Conservation (phyloP, 495 filamentous ascomycete genomes). For the Podospora pseudopauciseta region DNA sequence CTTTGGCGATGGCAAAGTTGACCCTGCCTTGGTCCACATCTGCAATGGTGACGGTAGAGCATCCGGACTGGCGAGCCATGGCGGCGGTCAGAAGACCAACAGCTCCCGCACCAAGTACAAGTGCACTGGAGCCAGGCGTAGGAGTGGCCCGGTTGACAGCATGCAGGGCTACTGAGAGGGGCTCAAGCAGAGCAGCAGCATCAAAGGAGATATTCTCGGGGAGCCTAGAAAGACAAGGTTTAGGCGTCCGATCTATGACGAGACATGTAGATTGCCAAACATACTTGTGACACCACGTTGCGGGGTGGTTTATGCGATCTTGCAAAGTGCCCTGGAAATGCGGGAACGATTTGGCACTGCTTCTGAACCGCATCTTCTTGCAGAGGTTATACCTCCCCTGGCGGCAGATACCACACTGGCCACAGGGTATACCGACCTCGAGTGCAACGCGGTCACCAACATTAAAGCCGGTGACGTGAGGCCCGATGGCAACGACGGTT, state of each 20-base stretch:
- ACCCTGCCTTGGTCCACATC: slow-evolving; percentile 80
- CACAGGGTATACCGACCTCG: slow-evolving; percentile 81
- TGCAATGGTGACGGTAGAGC: slow-evolving; percentile 66
- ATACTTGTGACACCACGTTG: slow-evolving; percentile 69
- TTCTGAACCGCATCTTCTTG: slow-evolving; percentile 74
- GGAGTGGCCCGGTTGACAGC: slow-evolving; percentile 61
- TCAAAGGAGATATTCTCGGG: slow-evolving; percentile 68
- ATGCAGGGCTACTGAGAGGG: slow-evolving; percentile 81
- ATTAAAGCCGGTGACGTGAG: slow-evolving; percentile 48
- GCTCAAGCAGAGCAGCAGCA: slow-evolving; percentile 78
- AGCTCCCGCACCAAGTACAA: slow-evolving; percentile 84
- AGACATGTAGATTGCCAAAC: slow-evolving; percentile 15
- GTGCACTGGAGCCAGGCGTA: slow-evolving; percentile 54
- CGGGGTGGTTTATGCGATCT: slow-evolving; percentile 83
- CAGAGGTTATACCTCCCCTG: slow-evolving; percentile 88
- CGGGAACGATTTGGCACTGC: slow-evolving; percentile 76
- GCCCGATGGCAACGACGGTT: slow-evolving; percentile 61
- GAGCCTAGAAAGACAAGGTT: slow-evolving; percentile 45
- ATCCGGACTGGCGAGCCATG: slow-evolving; percentile 64
- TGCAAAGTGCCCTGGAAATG: slow-evolving; percentile 91
- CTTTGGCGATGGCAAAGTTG: slow-evolving; percentile 65
- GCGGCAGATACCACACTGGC: slow-evolving; percentile 66
- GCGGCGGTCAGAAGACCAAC: slow-evolving; percentile 77
- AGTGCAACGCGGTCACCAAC: slow-evolving; percentile 81
- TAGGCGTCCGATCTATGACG: not conserved